Evolutionary conservation across 331 rosid species (phyloP).

Genomic region (Arachis monticola): DNA sequence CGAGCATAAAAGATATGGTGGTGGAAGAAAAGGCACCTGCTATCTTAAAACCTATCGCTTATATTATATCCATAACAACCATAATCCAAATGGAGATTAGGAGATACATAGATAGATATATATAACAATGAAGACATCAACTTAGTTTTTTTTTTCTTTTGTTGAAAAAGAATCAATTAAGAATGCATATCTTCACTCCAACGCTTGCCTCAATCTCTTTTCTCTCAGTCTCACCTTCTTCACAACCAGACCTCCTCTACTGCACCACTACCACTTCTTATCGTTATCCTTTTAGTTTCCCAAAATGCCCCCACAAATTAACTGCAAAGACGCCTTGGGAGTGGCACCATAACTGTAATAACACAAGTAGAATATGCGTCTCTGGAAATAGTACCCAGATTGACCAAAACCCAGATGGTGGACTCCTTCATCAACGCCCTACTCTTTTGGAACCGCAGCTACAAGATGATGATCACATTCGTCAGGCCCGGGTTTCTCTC

Average conservation of each 20-base stretch:
- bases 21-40: slow-evolving; percentile 25
- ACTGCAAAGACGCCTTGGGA: slow-evolving; percentile 29
- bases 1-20: not conserved
- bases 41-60: not conserved
- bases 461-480: slow-evolving; percentile 37
- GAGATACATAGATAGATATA: no score
- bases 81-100: not conserved
- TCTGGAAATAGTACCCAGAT: slow-evolving; percentile 44
- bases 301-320: slow-evolving; percentile 45
- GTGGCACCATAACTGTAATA: slow-evolving; percentile 13
- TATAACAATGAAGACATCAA: not conserved
- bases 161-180: not conserved
- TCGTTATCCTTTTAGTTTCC: slow-evolving; percentile 31
- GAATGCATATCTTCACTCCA: slow-evolving; percentile 59
- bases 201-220: slow-evolving; percentile 53
- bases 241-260: slow-evolving; percentile 36
- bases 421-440: slow-evolving; percentile 53
- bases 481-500: slow-evolving; percentile 73
- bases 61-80: slow-evolving; percentile 27
- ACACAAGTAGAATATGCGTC: slow-evolving; percentile 41
- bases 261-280: slow-evolving; percentile 24
- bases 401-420: slow-evolving; percentile 45
- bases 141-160: not conserved
- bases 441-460: slow-evolving; percentile 42
- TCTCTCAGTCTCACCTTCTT: slow-evolving; percentile 47